Percentiles rank a stretch among this genome's conserved stretches.
Conservation (phyloP, 495 filamentous ascomycete species). For the Tirmania nivea region DNA sequence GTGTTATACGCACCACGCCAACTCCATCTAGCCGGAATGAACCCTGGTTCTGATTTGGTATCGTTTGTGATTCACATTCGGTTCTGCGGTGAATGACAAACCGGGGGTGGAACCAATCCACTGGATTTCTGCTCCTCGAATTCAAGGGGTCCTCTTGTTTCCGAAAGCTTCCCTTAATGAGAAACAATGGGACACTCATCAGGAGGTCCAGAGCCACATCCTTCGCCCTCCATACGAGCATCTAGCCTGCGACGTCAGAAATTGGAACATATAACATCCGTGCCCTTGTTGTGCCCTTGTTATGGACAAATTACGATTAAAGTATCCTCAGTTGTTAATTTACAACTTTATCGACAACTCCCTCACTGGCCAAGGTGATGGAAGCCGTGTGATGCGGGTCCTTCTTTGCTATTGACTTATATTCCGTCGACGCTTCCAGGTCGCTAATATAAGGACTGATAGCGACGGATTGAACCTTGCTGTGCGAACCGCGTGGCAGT, state of each 20-base stretch:
- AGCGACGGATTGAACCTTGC: slow-evolving; percentile 6
- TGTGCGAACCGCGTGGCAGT: slow-evolving; percentile 7
- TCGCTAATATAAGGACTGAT: slow-evolving; percentile 6
- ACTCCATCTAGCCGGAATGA: background rate
- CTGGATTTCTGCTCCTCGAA: slow-evolving; percentile 16
- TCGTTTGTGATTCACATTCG: slow-evolving; percentile 15
- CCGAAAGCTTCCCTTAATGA: slow-evolving; percentile 4
- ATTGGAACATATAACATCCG: slow-evolving; percentile 7
- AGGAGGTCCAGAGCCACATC: slow-evolving; percentile 17
- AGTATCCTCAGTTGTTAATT: slow-evolving; percentile 10
- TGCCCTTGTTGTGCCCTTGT: slow-evolving; percentile 8
- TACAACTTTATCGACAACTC: slow-evolving; percentile 13
- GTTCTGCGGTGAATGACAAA: slow-evolving; percentile 17
- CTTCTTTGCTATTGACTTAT: slow-evolving; percentile 9
- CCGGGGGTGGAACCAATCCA: slow-evolving; percentile 12
- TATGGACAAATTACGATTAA: slow-evolving; percentile 13
- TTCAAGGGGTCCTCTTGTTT: slow-evolving; percentile 17
- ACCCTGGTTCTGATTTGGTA: slow-evolving; percentile 15
- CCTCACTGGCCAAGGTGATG: slow-evolving; percentile 7
- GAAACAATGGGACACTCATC: slow-evolving; percentile 13
- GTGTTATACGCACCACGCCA: slow-evolving; percentile 12
- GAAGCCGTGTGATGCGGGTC: slow-evolving; percentile 11
- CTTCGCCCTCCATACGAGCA: slow-evolving; percentile 8
- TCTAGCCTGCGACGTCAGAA: slow-evolving; percentile 5
- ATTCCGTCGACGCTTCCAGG: slow-evolving; percentile 5